Percentiles rank a stretch among this genome's conserved stretches.
Conservation (phyloP, 2,329 filamentous ascomycete genomes). For the Hymenoscyphus repandus region DNA sequence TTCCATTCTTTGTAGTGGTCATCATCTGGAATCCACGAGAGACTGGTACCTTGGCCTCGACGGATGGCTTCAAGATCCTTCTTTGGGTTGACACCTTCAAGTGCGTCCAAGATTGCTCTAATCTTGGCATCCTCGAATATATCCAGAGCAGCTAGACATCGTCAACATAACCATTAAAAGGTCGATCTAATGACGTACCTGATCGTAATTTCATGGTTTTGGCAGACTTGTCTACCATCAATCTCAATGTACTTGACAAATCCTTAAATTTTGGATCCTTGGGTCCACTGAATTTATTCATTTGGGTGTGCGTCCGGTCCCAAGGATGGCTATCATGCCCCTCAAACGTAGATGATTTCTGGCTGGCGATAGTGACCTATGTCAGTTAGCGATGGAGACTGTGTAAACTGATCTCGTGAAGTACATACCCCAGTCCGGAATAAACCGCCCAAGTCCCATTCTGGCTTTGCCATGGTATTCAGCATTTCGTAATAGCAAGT, state of each 20-base stretch:
- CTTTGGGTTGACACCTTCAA: conserved; percentile 1
- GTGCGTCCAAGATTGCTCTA: neutral
- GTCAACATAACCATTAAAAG: neutral
- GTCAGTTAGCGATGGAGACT: neutral
- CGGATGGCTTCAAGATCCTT: conserved; percentile 2
- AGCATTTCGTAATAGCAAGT: conserved; percentile 1
- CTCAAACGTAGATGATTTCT: conserved; percentile 1
- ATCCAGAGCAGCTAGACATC: neutral
- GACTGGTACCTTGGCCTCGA: neutral
- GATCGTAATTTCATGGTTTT: conserved; percentile 1
- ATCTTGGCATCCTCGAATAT: neutral
- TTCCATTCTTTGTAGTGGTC: neutral
- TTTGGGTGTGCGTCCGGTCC: neutral
- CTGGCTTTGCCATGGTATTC: neutral
- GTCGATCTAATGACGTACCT: too few relatives aligned
- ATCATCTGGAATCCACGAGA: conserved; percentile 1
- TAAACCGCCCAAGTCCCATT: too few relatives aligned
- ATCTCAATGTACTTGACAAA: neutral
- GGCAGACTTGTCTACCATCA: neutral
- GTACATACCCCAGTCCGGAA: neutral
- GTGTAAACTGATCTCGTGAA: neutral
- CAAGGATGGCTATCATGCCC: neutral
- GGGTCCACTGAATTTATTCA: conserved; percentile 3
- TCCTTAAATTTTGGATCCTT: neutral
- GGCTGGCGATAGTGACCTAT: neutral